Percentiles rank a stretch among this genome's conserved stretches.
These are phyloP conservation scores for Aspergillus transmontanensis DNA, from an alignment of 2,329 filamentous ascomycete genomes.

Conservation along the genomic window DNA sequence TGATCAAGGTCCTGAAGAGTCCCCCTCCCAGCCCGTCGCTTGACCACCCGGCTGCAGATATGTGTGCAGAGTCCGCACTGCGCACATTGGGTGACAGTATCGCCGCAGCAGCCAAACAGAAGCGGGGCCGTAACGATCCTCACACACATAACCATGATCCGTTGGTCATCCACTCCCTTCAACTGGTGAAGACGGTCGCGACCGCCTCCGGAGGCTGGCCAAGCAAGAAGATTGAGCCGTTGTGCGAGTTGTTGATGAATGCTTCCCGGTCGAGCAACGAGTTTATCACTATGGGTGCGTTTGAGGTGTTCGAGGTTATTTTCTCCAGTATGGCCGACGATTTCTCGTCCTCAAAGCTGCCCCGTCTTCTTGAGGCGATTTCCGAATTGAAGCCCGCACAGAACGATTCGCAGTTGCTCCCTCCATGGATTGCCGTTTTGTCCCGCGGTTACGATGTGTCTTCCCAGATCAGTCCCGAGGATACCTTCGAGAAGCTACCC, in stretches of 20 bases:
- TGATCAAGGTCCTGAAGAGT: conserved; percentile 78
- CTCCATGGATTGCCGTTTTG: conserved; percentile 94
- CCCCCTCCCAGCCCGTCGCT: conserved; percentile 88
- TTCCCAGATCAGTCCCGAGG: conserved; percentile 81
- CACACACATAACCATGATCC: conserved; percentile 69
- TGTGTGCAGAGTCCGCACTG: conserved; percentile 91
- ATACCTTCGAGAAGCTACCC: conserved; percentile 88
- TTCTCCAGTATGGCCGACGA: conserved; percentile 90
- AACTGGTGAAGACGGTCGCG: conserved; percentile 88
- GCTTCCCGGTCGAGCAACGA: conserved; percentile 92
- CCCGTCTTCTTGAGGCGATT: conserved; percentile 86
- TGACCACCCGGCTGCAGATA: conserved; percentile 92
- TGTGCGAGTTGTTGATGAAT: conserved; percentile 85
- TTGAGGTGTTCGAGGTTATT: conserved; percentile 97
- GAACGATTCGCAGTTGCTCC: conserved; percentile 91
- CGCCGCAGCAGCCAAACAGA: conserved; percentile 67
- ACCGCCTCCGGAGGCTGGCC: conserved; percentile 91
- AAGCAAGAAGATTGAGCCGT: conserved; percentile 87
- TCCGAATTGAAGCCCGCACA: conserved; percentile 86
- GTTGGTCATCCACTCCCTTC: conserved; percentile 84
- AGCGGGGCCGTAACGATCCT: conserved; percentile 54
- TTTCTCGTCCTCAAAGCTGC: conserved; percentile 84
- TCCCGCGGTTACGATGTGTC: conserved; percentile 94
- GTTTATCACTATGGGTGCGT: conserved; percentile 92
- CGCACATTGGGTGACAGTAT: conserved; percentile 74